Evolutionary conservation across 2,329 filamentous ascomycete species (phyloP), one percentile per base, ranked within the genome.

Genomic region (Aspergillus sp.): DNA sequence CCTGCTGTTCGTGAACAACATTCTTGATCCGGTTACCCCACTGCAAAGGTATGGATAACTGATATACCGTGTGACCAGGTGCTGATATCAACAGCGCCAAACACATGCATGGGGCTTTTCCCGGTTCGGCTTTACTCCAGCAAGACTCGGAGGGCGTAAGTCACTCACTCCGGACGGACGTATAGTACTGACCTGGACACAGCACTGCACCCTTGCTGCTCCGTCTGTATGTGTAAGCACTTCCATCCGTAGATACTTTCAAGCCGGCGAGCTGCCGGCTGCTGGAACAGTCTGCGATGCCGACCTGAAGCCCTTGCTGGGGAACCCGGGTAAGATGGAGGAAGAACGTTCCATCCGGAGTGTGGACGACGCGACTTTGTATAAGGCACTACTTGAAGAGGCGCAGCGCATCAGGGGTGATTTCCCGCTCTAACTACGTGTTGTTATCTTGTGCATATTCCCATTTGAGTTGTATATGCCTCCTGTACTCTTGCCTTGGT

Each of bases 21-120:
- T 81, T 0, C 78, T 83, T 15, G 86, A 89, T 60, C 87, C 87
- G 0, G 84, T 89, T 0, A 88, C 85, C 0, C 85, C 86, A 3
- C 72, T 88, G 52, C 61, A 65, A 22, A 76, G 68, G 73, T 74
- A 64, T 22, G 61, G 51, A 13, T 46, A n/a, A 23, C 34, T 30
- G 22, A 15, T 19, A 1, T 11, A 28, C 7, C 6, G n/a, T 19
- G 3, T 17, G 7, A 22, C 41, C 41, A 6, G 3, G 7, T 51
- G n/a, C 64, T 69, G 52, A 68, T 25, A 3, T 9, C 31, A n/a
- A n/a, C 45, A 74, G 74, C 58, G 74, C 73, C 22, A 63, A 74
- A 38, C 72, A 72, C 31, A 79, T 80, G 77, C 72, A 76, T 1
- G 30, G 65, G 17, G 64, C 66, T 1, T 84, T 84, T 64, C 74